A percentile compares a stretch with the other conserved stretches of the same genome.
Conservation (phyloP, 192 early-diverging fungal genomes). For the Radiomyces spectabilis region DNA sequence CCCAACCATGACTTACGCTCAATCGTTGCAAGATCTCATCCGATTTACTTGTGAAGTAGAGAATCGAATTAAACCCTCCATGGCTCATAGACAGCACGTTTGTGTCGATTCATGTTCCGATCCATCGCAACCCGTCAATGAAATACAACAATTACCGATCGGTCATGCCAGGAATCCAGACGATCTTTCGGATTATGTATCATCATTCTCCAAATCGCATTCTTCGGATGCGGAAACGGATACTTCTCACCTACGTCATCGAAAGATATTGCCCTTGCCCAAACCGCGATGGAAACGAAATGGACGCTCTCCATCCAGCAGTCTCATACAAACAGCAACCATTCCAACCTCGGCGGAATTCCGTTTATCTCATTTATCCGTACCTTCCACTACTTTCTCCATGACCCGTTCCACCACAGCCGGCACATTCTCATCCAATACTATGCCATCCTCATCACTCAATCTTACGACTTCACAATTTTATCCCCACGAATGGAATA, state of each 20-base stretch:
- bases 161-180: too few relatives aligned
- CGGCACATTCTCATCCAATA: background rate
- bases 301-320: background rate
- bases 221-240: too few relatives aligned
- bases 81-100: too few relatives aligned
- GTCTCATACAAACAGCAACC: background rate
- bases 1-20: too few relatives aligned
- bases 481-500: background rate
- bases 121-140: too few relatives aligned
- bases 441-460: background rate
- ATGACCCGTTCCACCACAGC: background rate
- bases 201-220: too few relatives aligned
- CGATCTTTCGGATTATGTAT: too few relatives aligned
- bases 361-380: background rate
- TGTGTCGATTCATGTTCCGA: too few relatives aligned
- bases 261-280: background rate
- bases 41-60: too few relatives aligned
- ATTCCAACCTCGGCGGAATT: background rate
- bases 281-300: background rate
- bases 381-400: background rate
- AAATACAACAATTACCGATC: too few relatives aligned
- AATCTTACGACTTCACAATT: background rate
- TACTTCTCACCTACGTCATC: background rate
- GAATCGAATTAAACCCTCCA: too few relatives aligned
- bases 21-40: too few relatives aligned